phyloP scores from a whole-genome alignment of 768 basidiomycete species.

The Rhodotorula toruloides region DNA sequence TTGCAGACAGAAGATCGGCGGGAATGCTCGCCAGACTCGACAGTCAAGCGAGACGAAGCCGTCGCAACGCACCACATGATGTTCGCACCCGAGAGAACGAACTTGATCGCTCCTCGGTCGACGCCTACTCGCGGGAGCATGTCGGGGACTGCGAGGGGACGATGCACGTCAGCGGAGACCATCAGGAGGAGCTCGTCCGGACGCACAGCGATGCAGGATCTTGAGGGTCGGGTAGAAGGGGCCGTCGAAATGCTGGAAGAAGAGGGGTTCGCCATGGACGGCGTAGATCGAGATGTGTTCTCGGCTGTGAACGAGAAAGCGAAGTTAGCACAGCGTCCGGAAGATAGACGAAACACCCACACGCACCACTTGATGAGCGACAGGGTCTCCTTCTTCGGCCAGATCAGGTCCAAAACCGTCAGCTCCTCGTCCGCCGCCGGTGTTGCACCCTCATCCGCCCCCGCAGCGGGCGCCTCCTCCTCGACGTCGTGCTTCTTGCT shows the following conservation, averaged over 20 bases:
- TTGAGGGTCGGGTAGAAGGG: conserved; percentile 83
- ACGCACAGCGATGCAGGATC: conserved; percentile 83
- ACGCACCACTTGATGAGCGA: conserved; percentile 87
- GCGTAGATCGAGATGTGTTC: conserved; percentile 93
- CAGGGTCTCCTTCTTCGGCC: conserved; percentile 97
- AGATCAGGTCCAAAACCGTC: conserved; percentile 79
- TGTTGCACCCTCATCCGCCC: conserved; percentile 34
- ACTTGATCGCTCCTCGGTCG: conserved; percentile 96
- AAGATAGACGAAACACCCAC: background rate
- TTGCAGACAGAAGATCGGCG: background rate
- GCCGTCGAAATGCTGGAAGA: conserved; percentile 96
- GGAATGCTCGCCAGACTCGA: background rate
- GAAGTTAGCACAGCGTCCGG: background rate
- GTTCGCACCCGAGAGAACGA: conserved; percentile 83
- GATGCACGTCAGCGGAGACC: background rate
- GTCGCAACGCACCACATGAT: conserved; percentile 66
- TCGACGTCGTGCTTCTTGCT: conserved; percentile 37
- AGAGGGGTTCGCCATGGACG: conserved; percentile 74
- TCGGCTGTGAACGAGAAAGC: conserved; percentile 56
- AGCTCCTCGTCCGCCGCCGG: conserved; percentile 48
- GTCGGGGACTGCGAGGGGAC: conserved; percentile 65
- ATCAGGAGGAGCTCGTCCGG: background rate
- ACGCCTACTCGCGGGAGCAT: conserved; percentile 81
- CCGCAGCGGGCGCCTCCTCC: conserved; percentile 27
- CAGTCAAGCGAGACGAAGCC: background rate